Base-by-base conservation (phyloP, 2,329 filamentous ascomycete genomes). In the Hypocrella siamensis region DNA sequence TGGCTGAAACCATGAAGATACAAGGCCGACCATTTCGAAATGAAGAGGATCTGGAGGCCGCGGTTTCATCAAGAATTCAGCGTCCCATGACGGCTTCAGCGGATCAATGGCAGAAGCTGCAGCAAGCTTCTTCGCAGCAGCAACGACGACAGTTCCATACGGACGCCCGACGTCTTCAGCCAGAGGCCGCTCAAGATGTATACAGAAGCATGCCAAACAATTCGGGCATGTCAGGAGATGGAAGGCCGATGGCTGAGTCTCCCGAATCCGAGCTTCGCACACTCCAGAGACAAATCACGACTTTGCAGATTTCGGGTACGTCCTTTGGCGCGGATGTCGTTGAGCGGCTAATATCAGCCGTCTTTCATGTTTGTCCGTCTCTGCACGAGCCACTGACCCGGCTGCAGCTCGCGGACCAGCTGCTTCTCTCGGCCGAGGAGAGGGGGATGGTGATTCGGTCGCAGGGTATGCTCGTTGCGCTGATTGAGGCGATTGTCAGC, bases 401-500 rank as follows among this genome's bases (percentile, higher is more conserved):
- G 26, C 45, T 60, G 1, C 41, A 48, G 15, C 42, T 67, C 4
- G 53, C 61, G 3, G 52, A 64, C 28, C 46, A 58, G 19, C 43
- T 70, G 10, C 45, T 68, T 6, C 46, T 54, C 11, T 59, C 57
- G 5, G 56, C 65, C 31, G 51, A 60, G 28, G 58, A 62, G 39
- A 59, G 64, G 7, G 58, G 60, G 14, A 46, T 65, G 34, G 37
- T 46, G 3, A 45, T 67, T 15, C 43, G 63, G 33, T 49, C 53
- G 18, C 49, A 60, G 34, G 59, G 67, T 17, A 48, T 75, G 32
- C 55, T 76, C 30, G 54, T 64, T 10, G 44, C 55, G 8, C 49
- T 69, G 21, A 58, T 70, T 11, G 57, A 61, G 33, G 46, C 51
- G 4, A 47, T 58, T 2, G 47, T 55, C 10, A 29, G 22, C 10